These are phyloP conservation scores for Candida wancherniae DNA, from an alignment of 805 yeast genomes.

Conservation along the genomic window DNA sequence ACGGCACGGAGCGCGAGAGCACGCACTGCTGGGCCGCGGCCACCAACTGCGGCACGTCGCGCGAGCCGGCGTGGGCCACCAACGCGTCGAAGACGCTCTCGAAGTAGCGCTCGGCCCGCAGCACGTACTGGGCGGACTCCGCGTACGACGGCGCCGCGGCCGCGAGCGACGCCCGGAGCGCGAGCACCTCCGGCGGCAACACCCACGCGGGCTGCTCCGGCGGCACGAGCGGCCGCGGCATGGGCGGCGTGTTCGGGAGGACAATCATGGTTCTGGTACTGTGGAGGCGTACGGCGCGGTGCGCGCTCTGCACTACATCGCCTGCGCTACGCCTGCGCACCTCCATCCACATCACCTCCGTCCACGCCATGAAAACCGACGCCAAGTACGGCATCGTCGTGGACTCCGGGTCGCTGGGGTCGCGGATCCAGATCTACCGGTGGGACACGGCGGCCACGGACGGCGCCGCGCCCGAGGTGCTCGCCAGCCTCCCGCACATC, in stretches of 20 bases:
- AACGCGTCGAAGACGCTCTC: conserved; percentile 21
- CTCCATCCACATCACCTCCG: too few relatives aligned
- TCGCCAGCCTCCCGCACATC: conserved; percentile 64
- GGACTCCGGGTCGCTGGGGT: conserved; percentile 96
- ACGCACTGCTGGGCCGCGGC: neutral
- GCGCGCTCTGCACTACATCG: too few relatives aligned
- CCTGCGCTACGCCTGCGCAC: too few relatives aligned
- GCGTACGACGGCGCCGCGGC: conserved; percentile 14
- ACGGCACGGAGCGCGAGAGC: conserved; percentile 5
- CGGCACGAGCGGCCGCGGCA: conserved; percentile 14
- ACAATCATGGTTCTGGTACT: conserved; percentile 21
- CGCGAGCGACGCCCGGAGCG: conserved; percentile 17
- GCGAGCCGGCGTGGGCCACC: neutral
- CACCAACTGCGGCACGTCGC: conserved; percentile 2
- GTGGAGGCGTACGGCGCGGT: too few relatives aligned
- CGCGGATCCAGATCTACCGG: conserved; percentile 75
- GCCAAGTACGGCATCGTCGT: conserved; percentile 75
- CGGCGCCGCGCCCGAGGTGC: conserved; percentile 26
- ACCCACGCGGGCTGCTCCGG: conserved; percentile 2
- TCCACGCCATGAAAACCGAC: too few relatives aligned
- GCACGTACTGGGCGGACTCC: conserved; percentile 28
- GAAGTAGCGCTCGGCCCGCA: conserved; percentile 31
- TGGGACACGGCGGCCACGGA: conserved; percentile 54
- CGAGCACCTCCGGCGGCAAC: conserved; percentile 12
- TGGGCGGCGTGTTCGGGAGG: conserved; percentile 32